Evolutionary conservation across 768 basidiomycete genomes (phyloP).

Genomic region (Grammothele lineata): DNA sequence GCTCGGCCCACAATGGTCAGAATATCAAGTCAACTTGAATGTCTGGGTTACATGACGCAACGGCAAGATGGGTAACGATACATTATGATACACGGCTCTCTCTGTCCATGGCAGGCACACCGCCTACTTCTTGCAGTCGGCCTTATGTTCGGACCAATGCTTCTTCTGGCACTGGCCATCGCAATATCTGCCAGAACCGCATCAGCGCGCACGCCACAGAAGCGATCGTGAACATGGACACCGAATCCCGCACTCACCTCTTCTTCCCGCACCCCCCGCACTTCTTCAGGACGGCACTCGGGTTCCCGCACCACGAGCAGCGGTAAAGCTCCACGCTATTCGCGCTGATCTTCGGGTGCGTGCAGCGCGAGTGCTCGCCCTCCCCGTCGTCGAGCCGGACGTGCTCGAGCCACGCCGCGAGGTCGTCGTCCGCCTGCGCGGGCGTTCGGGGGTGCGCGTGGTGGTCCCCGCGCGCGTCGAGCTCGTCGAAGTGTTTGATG

Average conservation of each 20-base stretch:
- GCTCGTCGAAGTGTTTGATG: constrained; percentile 34
- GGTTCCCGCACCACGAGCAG: constrained; percentile 64
- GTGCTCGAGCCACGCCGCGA: constrained; percentile 54
- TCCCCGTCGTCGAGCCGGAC: constrained; percentile 30
- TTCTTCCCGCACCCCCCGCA: constrained; percentile 42
- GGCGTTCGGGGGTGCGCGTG: constrained; percentile 26
- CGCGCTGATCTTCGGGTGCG: constrained; percentile 42
- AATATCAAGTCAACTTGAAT: too few species aligned
- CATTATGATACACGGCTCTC: too few species aligned
- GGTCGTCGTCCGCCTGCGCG: constrained; percentile 49
- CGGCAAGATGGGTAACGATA: too few species aligned
- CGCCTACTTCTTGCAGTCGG: constrained; percentile 25
- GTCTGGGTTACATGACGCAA: too few species aligned
- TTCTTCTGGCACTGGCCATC: constrained; percentile 36
- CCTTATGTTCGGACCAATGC: constrained; percentile 33
- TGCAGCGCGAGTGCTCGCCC: constrained; percentile 28
- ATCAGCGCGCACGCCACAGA: background rate
- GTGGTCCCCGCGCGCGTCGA: constrained; percentile 23
- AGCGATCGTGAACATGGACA: background rate
- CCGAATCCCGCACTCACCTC: constrained; percentile 32
- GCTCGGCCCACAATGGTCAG: too few species aligned
- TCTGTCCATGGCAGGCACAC: too few species aligned
- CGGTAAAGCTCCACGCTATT: constrained; percentile 51
- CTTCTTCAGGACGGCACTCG: constrained; percentile 52
- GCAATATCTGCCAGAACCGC: constrained; percentile 35